Conservation (phyloP, 208 protist species). For the Crithidia acanthocephali region DNA sequence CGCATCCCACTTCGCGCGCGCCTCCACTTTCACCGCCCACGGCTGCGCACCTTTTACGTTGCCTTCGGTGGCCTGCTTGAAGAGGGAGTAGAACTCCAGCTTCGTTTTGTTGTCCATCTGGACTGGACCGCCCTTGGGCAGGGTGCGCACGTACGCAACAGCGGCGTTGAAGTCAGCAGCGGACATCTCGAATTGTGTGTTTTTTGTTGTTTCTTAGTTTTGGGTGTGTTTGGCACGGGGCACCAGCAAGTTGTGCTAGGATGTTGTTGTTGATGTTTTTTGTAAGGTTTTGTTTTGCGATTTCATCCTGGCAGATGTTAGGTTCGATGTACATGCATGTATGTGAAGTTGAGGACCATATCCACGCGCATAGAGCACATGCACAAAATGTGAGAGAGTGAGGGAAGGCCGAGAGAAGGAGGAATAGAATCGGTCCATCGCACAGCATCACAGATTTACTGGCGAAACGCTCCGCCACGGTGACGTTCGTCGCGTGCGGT, state of each 20-base stretch:
- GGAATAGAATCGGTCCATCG: too few species aligned
- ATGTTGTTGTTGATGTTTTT: too few species aligned
- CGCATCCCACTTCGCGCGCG: conserved; percentile 95
- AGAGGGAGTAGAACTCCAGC: conserved; percentile 96
- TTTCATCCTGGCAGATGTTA: too few species aligned
- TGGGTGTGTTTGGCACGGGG: neutral
- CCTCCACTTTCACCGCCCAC: conserved; percentile 93
- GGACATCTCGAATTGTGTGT: conserved; percentile 48
- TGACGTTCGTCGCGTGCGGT: too few species aligned
- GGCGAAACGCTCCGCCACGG: too few species aligned
- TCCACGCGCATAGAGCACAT: too few species aligned
- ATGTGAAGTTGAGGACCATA: too few species aligned
- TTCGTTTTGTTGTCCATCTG: conserved; percentile 91
- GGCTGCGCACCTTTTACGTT: conserved; percentile 90
- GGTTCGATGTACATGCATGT: too few species aligned
- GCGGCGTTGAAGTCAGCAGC: conserved; percentile 83
- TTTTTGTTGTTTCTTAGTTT: neutral
- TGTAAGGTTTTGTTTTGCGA: too few species aligned
- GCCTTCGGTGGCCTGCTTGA: conserved; percentile 97
- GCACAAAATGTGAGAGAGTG: too few species aligned
- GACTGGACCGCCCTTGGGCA: conserved; percentile 79
- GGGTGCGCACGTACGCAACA: conserved; percentile 79
- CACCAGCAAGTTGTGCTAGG: neutral
- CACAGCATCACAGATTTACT: too few species aligned
- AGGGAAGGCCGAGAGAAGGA: too few species aligned